Base-by-base conservation (phyloP, 1,284 basidiomycete genomes). In the Leccinum subrobustum region DNA sequence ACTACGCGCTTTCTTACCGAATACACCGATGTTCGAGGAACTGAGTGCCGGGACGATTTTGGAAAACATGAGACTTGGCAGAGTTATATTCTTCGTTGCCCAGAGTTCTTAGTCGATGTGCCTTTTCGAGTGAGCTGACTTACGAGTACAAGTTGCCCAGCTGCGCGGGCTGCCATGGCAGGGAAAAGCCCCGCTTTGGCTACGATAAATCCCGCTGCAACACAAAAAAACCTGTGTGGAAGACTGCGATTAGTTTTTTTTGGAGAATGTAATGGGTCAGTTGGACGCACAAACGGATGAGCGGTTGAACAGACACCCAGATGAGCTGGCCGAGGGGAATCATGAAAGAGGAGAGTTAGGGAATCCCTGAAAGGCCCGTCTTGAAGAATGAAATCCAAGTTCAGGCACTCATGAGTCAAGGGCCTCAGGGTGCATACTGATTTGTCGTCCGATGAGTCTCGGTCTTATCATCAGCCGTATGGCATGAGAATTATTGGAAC, bases 41-140 rank as follows among this genome's bases (percentile, higher is more conserved):
- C 80, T 85, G 66, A 94, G 91, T 0, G 90, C 84, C 0, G 89
- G 84, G 0, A 93, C 82, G 63, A 93, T 91, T 64, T 87, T 91
- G 2, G 87, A 86, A 72, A 93, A 92, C 75, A 93, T 78, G 11
- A 93, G 79, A 60, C 82, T 83, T 3, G 92, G 92, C 1, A 89
- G 69, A 0, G 83, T 78, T 60, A 93, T 80, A 66, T 91, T 92
- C 81, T 88, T 52, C 33, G 31, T 57, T 59, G n/a, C 60, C 39
- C 14, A 20, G 8, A 16, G 4, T 8, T 31, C 25, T 50, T 27
- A 50, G 48, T 16, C 29, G 6, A 37, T 14, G 8, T 42, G 7
- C 8, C 12, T 29, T n/a, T 18, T 37, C 2, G 5, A n/a, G 23
- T 12, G 8, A 37, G 11, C 0, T 16, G 3, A 64, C 76, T 59